Evolutionary conservation across 441 rosid species (phyloP).

Genomic region (Gossypium trilobum): DNA sequence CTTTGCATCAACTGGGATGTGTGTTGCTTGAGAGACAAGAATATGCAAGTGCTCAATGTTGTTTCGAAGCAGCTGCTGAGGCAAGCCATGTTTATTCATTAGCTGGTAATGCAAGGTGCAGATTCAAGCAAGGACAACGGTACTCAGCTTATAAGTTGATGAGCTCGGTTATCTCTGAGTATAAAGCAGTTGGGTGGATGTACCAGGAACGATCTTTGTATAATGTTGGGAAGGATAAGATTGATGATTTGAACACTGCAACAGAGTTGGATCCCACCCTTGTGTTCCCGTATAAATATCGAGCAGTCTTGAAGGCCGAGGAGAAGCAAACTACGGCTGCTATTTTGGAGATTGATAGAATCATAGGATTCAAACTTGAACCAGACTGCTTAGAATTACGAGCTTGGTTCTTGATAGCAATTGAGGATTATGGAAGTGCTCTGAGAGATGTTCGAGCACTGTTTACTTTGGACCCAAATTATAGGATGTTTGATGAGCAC

Average conservation of each 20-base stretch:
- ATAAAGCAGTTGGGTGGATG: slow-evolving; percentile 60
- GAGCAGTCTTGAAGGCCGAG: slow-evolving; percentile 42
- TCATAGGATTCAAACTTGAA: slow-evolving; percentile 43
- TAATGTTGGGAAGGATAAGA: slow-evolving; percentile 41
- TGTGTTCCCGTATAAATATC: slow-evolving; percentile 46
- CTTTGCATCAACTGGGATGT: slow-evolving; percentile 55
- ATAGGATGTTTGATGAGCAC: slow-evolving; percentile 41
- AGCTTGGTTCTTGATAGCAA: slow-evolving; percentile 50
- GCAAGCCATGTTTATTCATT: slow-evolving; percentile 52
- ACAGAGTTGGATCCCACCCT: slow-evolving; percentile 54
- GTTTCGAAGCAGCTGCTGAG: slow-evolving; percentile 47
- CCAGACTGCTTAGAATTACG: slow-evolving; percentile 55
- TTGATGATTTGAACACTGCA: slow-evolving; percentile 41
- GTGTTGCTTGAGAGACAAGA: slow-evolving; percentile 46
- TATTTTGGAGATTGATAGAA: slow-evolving; percentile 46
- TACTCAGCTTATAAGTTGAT: slow-evolving; percentile 48
- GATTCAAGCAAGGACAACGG: slow-evolving; percentile 45
- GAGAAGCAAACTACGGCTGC: slow-evolving; percentile 44
- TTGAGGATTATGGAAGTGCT: slow-evolving; percentile 43
- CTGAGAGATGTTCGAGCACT: slow-evolving; percentile 48
- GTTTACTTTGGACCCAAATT: slow-evolving; percentile 42
- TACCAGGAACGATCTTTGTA: slow-evolving; percentile 57
- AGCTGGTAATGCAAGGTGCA: slow-evolving; percentile 48
- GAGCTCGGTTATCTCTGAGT: slow-evolving; percentile 36
- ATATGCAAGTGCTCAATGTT: slow-evolving; percentile 36